Conservation (phyloP, 441 rosid species). For the Gossypium laxum region DNA sequence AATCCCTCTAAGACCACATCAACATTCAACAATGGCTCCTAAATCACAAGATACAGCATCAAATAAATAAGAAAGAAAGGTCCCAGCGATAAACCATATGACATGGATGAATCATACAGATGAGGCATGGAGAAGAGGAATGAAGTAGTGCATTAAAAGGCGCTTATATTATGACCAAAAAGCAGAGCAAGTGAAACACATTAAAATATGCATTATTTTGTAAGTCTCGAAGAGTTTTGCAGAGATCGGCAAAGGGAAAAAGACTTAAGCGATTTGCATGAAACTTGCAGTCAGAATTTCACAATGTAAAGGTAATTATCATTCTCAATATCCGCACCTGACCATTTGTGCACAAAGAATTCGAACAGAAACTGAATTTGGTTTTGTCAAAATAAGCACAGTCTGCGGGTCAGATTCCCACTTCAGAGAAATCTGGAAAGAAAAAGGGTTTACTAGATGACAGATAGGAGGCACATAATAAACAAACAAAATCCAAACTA, state of each 20-base stretch:
- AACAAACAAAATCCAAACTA: conserved; percentile 2
- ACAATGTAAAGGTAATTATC: neutral
- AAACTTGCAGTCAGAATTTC: neutral
- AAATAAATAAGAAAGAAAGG: neutral
- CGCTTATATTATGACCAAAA: neutral
- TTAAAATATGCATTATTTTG: neutral
- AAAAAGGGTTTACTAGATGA: conserved; percentile 25
- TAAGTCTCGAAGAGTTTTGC: neutral
- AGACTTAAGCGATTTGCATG: neutral
- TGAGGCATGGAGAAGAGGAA: neutral
- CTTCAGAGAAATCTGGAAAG: conserved; percentile 72
- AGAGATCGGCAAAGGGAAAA: neutral
- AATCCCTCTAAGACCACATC: neutral
- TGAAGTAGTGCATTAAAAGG: neutral
- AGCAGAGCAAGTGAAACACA: neutral
- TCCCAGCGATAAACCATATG: neutral
- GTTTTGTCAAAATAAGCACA: conserved; percentile 80
- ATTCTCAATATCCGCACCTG: conserved; percentile 40
- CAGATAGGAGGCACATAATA: conserved; percentile 7
- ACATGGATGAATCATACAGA: neutral
- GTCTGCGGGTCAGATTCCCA: conserved; percentile 91
- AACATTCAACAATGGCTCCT: neutral
- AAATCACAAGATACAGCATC: neutral
- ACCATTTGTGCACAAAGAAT: conserved; percentile 73
- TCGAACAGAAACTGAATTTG: conserved; percentile 72